Evolutionary conservation across 257 asterid species (phyloP).

Genomic region (Nyctanthes arbortristis): DNA sequence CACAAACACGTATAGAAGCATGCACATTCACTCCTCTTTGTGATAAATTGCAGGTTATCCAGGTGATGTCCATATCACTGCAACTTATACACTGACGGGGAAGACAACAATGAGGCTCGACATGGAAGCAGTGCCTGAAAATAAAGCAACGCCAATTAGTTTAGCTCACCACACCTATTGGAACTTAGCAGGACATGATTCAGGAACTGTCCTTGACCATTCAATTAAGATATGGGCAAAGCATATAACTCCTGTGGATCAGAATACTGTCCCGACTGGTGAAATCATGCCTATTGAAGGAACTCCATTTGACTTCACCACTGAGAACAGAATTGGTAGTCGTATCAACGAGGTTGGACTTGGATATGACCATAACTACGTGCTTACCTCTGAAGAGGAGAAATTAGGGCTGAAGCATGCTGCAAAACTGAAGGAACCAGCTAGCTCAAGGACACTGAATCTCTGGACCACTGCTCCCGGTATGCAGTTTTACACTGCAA

Average conservation of each 20-base stretch:
- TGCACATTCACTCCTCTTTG: background rate
- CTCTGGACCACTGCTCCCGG: constrained; percentile 95
- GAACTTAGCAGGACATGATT: constrained; percentile 84
- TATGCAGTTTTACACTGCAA: constrained; percentile 95
- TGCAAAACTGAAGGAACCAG: constrained; percentile 75
- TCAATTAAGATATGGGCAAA: constrained; percentile 70
- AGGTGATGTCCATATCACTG: constrained; percentile 73
- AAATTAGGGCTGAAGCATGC: constrained; percentile 75
- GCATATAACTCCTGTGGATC: constrained; percentile 81
- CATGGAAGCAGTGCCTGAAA: constrained; percentile 84
- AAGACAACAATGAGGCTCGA: constrained; percentile 83
- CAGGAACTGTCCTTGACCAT: constrained; percentile 72
- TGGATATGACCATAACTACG: constrained; percentile 94
- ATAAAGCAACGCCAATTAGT: constrained; percentile 83
- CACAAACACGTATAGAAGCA: background rate
- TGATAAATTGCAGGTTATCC: constrained; percentile 72
- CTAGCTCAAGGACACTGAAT: constrained; percentile 75
- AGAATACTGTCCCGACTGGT: constrained; percentile 78
- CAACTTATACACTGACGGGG: constrained; percentile 71
- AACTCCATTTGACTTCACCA: constrained; percentile 86
- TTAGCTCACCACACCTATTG: constrained; percentile 97
- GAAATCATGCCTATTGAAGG: constrained; percentile 73
- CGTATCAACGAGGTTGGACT: constrained; percentile 74
- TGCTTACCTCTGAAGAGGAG: constrained; percentile 72
- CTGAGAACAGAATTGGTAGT: constrained; percentile 65